phyloP scores from a whole-genome alignment of 176 grass and related monocot genomes.

The Pontederia paniculata region DNA sequence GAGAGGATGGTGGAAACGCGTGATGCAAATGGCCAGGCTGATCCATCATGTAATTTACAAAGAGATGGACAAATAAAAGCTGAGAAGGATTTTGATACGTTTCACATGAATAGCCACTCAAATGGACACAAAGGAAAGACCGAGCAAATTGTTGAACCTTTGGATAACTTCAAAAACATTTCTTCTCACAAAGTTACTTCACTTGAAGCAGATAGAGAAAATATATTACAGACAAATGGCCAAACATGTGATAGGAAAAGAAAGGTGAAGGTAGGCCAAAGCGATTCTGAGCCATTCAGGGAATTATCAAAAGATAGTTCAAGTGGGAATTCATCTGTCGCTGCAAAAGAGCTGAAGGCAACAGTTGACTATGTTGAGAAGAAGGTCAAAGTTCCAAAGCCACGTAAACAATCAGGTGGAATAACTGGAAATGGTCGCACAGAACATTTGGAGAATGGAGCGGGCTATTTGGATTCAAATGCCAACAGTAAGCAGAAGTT shows the following conservation, averaged over 20 bases:
- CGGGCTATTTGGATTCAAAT: slow-evolving; percentile 18
- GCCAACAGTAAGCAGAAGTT: slow-evolving; percentile 20
- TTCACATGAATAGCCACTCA: slow-evolving; percentile 8
- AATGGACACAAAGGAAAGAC: slow-evolving; percentile 21
- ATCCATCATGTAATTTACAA: slow-evolving; percentile 32
- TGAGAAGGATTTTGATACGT: slow-evolving; percentile 19
- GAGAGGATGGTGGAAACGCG: slow-evolving; percentile 29
- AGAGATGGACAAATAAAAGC: slow-evolving; percentile 56
- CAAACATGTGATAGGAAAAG: slow-evolving; percentile 24
- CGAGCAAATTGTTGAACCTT: slow-evolving; percentile 11
- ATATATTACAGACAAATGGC: slow-evolving; percentile 18
- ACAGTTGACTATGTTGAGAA: slow-evolving; percentile 28
- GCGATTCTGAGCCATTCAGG: slow-evolving; percentile 19
- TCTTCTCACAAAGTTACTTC: slow-evolving; percentile 16
- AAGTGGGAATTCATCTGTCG: slow-evolving; percentile 22
- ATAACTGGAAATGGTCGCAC: not conserved
- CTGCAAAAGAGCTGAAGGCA: slow-evolving; percentile 29
- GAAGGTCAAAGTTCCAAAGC: slow-evolving; percentile 37
- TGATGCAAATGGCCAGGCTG: slow-evolving; percentile 31
- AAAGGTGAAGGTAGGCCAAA: slow-evolving; percentile 18
- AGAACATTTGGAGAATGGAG: slow-evolving; percentile 17
- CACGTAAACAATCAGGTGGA: slow-evolving; percentile 22
- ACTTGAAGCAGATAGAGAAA: slow-evolving; percentile 24
- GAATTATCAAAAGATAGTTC: slow-evolving; percentile 17
- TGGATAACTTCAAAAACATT: slow-evolving; percentile 23